These are phyloP conservation scores for Filobasidium wieringae DNA, from an alignment of 768 basidiomycete species.

Conservation along the genomic window DNA sequence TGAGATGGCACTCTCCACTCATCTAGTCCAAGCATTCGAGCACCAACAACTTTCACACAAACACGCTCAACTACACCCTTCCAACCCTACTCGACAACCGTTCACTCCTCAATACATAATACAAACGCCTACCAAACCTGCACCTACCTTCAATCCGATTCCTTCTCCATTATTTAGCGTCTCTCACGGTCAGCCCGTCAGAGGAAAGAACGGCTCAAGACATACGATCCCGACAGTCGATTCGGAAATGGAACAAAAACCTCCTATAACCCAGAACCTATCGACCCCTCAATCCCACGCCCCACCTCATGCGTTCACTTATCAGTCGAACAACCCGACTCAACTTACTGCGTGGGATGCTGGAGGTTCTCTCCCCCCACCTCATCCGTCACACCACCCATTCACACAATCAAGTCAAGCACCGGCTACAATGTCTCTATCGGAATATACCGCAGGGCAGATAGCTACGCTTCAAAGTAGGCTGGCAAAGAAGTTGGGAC, in stretches of 20 bases:
- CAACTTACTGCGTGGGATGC: conserved; percentile 15
- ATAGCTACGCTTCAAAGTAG: conserved; percentile 66
- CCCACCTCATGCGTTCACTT: neutral
- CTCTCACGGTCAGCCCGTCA: conserved; percentile 1
- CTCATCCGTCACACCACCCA: neutral
- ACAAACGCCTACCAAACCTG: neutral
- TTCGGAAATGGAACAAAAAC: neutral
- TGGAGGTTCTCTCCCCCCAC: neutral
- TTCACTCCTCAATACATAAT: conserved; percentile 10
- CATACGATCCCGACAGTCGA: neutral
- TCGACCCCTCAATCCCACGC: conserved; percentile 1
- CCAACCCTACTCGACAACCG: conserved; percentile 9
- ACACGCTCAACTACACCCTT: conserved; percentile 6
- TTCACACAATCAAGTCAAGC: conserved; percentile 4
- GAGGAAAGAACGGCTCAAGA: neutral
- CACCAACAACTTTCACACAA: conserved; percentile 18
- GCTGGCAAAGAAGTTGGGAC: conserved; percentile 77
- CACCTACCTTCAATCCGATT: neutral
- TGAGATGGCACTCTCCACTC: conserved; percentile 26
- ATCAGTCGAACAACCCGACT: conserved; percentile 6
- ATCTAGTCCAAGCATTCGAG: conserved; percentile 27
- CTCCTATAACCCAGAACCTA: neutral
- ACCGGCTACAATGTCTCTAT: conserved; percentile 41
- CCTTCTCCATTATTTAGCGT: neutral
- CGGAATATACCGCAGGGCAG: conserved; percentile 54